phyloP scores from a whole-genome alignment of 345 rosid species.

The Syzygium jambos region DNA sequence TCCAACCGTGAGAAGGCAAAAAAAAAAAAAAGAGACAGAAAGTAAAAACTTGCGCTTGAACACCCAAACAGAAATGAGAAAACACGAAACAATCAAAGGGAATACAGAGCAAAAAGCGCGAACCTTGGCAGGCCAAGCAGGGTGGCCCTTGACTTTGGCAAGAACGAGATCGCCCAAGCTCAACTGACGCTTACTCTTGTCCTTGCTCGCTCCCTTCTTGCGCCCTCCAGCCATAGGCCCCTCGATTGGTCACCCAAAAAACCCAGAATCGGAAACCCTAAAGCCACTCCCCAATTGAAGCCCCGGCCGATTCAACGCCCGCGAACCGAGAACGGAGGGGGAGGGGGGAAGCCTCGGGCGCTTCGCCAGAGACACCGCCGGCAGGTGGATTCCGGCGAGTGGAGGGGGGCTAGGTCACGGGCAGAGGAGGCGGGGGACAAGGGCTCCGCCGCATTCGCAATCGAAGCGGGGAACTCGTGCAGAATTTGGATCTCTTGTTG shows the following conservation, averaged over 20 bases:
- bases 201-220: slow-evolving; percentile 65
- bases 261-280: slow-evolving; percentile 1
- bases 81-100: background rate
- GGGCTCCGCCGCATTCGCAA: no score
- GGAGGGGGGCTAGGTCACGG: no score
- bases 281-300: no score
- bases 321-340: no score
- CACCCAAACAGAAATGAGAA: background rate
- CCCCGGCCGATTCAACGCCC: no score
- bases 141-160: slow-evolving; percentile 95
- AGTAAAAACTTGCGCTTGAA: background rate
- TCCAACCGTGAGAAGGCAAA: background rate
- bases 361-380: no score
- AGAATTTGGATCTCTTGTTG: no score
- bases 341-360: no score
- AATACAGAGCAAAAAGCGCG: background rate
- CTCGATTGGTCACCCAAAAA: no score
- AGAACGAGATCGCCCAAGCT: slow-evolving; percentile 93
- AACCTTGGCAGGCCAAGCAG: slow-evolving; percentile 98
- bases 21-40: background rate
- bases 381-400: no score
- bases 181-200: slow-evolving; percentile 41
- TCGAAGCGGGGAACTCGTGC: no score
- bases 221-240: slow-evolving; percentile 33
- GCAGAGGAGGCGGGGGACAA: no score